A percentile compares a stretch with the other conserved stretches of the same genome.
Conservation (phyloP, 208 protist species). For the Trypanosoma cruzi region DNA sequence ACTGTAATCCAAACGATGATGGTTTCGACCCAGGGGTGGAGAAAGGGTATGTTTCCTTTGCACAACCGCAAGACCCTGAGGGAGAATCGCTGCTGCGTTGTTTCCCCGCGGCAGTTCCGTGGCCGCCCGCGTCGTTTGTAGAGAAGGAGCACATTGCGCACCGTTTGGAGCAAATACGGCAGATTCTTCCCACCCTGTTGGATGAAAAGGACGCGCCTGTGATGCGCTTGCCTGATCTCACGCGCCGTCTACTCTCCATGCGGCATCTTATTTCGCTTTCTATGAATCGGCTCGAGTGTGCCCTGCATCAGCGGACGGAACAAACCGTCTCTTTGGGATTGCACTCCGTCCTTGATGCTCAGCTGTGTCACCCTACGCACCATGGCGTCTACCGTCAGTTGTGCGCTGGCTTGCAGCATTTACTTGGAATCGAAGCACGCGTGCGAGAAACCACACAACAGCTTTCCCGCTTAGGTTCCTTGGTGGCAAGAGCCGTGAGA, state of each 20-base stretch:
- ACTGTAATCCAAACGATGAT: not conserved
- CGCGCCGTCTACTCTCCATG: slow-evolving; percentile 55
- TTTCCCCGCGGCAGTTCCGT: slow-evolving; percentile 46
- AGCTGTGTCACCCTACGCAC: slow-evolving; percentile 54
- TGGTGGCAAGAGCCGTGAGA: slow-evolving; percentile 49
- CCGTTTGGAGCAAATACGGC: slow-evolving; percentile 50
- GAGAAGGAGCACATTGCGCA: slow-evolving; percentile 42
- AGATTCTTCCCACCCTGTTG: slow-evolving; percentile 25
- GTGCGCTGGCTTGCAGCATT: slow-evolving; percentile 46
- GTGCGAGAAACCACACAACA: slow-evolving; percentile 23
- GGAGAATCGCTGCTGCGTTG: slow-evolving; percentile 35
- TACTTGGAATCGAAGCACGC: slow-evolving; percentile 38
- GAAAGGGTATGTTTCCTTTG: not conserved
- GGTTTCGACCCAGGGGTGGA: not conserved
- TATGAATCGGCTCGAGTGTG: slow-evolving; percentile 55
- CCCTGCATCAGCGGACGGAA: slow-evolving; percentile 64
- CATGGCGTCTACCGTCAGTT: slow-evolving; percentile 52
- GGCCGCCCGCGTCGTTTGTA: slow-evolving; percentile 72
- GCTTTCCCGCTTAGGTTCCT: slow-evolving; percentile 36
- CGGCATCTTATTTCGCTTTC: slow-evolving; percentile 57
- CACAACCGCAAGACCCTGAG: not conserved
- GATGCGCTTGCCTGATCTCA: slow-evolving; percentile 7
- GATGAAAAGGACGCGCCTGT: not conserved
- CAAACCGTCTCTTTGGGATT: slow-evolving; percentile 47
- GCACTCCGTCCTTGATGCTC: slow-evolving; percentile 60